Evolutionary conservation across 176 grass and related monocot species (phyloP), one percentile per base, ranked within the genome.

Genomic region (Zizania latifolia): DNA sequence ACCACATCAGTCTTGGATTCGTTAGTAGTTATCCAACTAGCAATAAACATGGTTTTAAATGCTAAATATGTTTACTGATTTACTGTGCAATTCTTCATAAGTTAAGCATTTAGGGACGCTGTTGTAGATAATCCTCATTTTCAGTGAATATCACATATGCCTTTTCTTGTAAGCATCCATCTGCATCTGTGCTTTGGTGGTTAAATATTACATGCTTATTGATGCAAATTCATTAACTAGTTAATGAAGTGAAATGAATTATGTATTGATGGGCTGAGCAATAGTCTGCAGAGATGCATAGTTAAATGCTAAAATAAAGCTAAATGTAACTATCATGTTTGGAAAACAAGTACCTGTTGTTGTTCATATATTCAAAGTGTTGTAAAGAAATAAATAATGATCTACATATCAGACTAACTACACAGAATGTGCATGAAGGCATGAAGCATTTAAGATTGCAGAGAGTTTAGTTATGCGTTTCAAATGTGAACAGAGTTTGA

Each of bases 381-480:
- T 73, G 28, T 14, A 33, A 64, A 19, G 16, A 69, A 32, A 56
- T 32, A 8, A 79, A 57, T 7, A 45, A 54, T 23, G 32, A 55
- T 31, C 17, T 72, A n/a, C 46, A 24, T 32, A 30, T 38, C 16
- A 78, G 31, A 50, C 28, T 29, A 36, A 64, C 58, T 36, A 36
- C 30, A 36, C 8, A 76, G 45, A 27, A 63, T 50, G 8, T 12
- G 2, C 27, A 35, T 35, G 58, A 63, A 75, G 16, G 37, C 46
- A 41, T 32, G 40, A 77, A 54, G 14, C 31, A 78, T 24, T 69
- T 24, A 68, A 79, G 50, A 80, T 57, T 12, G 37, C 10, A 68
- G 16, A 30, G 74, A 36, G 74, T 6, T 35, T 80, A 4, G 28
- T 34, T 4, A 51, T 64, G 11, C 57, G 1, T 40, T 51, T 51